Evolutionary conservation across 148 eudicot species (phyloP), one percentile per base, ranked within the genome.

Genomic region (Chenopodium suecicum): DNA sequence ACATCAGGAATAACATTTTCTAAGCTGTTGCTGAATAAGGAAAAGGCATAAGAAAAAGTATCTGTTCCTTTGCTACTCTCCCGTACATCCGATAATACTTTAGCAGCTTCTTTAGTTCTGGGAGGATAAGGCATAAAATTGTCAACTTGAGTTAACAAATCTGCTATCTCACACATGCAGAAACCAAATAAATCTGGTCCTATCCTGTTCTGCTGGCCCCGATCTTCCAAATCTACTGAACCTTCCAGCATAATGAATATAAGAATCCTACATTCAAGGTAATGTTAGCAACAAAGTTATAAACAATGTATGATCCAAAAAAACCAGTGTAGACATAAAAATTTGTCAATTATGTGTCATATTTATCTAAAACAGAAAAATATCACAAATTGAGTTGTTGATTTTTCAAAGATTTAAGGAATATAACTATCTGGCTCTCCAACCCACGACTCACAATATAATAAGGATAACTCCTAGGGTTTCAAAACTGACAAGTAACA

Each of bases 181-280:
- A 88, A 90, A 65, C 93, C 88, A 78, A 91, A 88, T 73, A 85
- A 80, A 81, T 93, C 94, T 9, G 94, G 93, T 73, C 90, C 90
- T 65, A 80, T 25, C 76, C 50, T 82, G 47, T 74, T 70, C 27
- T 41, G 82, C 63, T 86, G 85, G 27, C 64, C 73, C 69, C 86
- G 82, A 77, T 70, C 88, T 77, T 64, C 79, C 76, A 70, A 65
- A 70, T 78, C 83, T 79, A 32, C 74, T 79, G 81, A 83, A 67
- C 71, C 86, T 47, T 82, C 86, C 29, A 91, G 69, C 93, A 90
- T 91, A 44, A 77, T 77, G 65, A 54, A 74, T 50, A 65, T 52
- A 64, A 66, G 73, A 34, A 79, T 63, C 76, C 77, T 81, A 66
- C 11, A 48, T 74, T 79, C 65, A 77, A 78, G 13, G 31, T 13